Percentiles rank a stretch among this genome's conserved stretches.
phyloP scores from a whole-genome alignment of 495 filamentous ascomycete genomes.

The Podospora australis region DNA sequence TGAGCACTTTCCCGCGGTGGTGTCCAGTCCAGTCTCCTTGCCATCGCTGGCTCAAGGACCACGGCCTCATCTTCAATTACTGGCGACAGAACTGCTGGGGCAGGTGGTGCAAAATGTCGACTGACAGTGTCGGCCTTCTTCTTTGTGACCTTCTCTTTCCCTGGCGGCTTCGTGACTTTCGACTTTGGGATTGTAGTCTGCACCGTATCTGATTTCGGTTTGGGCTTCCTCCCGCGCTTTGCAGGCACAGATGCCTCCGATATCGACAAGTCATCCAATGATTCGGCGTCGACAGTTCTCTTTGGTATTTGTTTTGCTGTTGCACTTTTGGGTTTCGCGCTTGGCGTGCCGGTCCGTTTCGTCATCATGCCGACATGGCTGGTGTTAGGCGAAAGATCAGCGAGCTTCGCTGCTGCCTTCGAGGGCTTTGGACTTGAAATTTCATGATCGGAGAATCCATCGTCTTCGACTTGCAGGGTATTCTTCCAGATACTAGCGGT shows the following conservation, averaged over 20 bases:
- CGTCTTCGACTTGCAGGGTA: conserved; percentile 1
- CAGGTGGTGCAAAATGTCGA: conserved; percentile 25
- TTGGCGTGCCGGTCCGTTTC: neutral
- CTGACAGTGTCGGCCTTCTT: conserved; percentile 30
- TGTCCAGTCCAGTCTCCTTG: conserved; percentile 53
- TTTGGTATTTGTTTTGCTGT: neutral
- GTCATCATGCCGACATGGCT: no score
- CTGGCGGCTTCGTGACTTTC: conserved; percentile 28
- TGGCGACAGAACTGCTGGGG: conserved; percentile 1
- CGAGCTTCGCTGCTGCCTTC: no score
- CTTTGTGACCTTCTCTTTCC: conserved; percentile 18
- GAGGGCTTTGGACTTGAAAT: neutral
- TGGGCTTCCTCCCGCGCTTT: conserved; percentile 8
- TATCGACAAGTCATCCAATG: neutral
- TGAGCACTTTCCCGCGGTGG: conserved; percentile 37
- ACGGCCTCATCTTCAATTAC: conserved; percentile 18
- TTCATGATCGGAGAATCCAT: neutral
- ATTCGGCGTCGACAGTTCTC: neutral
- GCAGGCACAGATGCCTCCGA: neutral
- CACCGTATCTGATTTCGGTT: conserved; percentile 10
- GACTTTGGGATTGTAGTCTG: conserved; percentile 28
- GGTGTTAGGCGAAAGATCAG: no score
- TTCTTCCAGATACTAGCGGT: conserved; percentile 31
- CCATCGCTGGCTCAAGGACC: conserved; percentile 41
- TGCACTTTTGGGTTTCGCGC: neutral